These are phyloP conservation scores for Malassezia globosa DNA, from an alignment of 1,284 basidiomycete species.

Conservation along the genomic window DNA sequence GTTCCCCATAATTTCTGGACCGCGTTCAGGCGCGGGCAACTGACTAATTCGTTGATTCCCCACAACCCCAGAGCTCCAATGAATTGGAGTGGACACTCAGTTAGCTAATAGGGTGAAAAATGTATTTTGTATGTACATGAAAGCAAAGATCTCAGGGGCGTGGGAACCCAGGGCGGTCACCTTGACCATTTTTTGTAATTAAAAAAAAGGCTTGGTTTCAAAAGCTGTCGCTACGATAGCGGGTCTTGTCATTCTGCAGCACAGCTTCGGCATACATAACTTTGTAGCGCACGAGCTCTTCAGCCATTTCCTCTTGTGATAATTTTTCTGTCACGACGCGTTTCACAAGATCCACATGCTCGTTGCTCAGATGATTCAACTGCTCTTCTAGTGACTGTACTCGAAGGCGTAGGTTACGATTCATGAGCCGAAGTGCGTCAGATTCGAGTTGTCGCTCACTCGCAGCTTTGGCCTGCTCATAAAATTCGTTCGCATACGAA, in stretches of 20 bases:
- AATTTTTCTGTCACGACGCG: slow-evolving; percentile 39
- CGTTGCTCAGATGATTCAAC: slow-evolving; percentile 28
- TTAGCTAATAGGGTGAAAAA: too few relatives aligned
- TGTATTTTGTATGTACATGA: too few relatives aligned
- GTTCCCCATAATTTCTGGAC: too few relatives aligned
- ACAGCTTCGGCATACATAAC: slow-evolving; percentile 39
- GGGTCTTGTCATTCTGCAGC: slow-evolving; percentile 20
- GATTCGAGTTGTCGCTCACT: slow-evolving; percentile 40
- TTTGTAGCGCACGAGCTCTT: slow-evolving; percentile 42
- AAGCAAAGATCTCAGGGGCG: too few relatives aligned
- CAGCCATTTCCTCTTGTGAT: slow-evolving; percentile 45
- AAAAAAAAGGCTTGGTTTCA: too few relatives aligned
- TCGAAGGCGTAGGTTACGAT: slow-evolving; percentile 33
- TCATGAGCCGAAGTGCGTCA: slow-evolving; percentile 39
- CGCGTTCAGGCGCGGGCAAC: too few relatives aligned
- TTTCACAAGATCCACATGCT: slow-evolving; percentile 45
- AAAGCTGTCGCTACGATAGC: too few relatives aligned
- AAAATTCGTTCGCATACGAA: slow-evolving; percentile 38
- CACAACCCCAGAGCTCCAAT: too few relatives aligned
- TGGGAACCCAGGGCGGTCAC: too few relatives aligned
- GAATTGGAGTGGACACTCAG: too few relatives aligned
- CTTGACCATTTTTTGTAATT: too few relatives aligned
- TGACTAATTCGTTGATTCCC: too few relatives aligned
- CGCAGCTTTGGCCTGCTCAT: slow-evolving; percentile 29
- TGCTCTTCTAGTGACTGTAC: slow-evolving; percentile 41